These are phyloP conservation scores for Triadica sebifera DNA, from an alignment of 345 rosid genomes.

Conservation along the genomic window DNA sequence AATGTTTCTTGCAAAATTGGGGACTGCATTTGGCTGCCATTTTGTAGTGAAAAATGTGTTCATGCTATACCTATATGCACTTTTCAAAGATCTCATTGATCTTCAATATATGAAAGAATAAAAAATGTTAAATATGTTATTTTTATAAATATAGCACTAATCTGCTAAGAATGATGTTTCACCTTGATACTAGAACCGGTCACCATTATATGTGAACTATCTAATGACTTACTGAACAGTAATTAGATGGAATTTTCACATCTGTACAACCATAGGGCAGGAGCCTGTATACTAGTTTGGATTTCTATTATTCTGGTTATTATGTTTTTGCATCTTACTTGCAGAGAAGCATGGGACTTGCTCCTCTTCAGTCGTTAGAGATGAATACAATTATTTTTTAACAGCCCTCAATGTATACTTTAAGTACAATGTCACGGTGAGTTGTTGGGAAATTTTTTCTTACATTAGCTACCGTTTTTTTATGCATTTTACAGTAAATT, in stretches of 20 bases:
- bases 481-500: slow-evolving; percentile 3
- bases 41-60: not conserved
- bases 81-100: not conserved
- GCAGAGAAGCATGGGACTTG: slow-evolving; percentile 99
- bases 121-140: not conserved
- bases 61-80: not conserved
- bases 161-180: not conserved
- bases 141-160: not conserved
- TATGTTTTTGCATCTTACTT: slow-evolving; percentile 19
- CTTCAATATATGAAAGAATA: not conserved
- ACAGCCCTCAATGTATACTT: slow-evolving; percentile 68
- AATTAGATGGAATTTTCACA: not conserved
- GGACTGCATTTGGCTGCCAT: not conserved
- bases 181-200: not conserved
- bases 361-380: slow-evolving; percentile 65
- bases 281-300: not conserved
- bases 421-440: slow-evolving; percentile 83
- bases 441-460: slow-evolving; percentile 29
- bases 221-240: not conserved
- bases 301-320: not conserved
- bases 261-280: not conserved
- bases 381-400: slow-evolving; percentile 76
- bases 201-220: not conserved
- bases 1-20: not conserved
- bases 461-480: slow-evolving; percentile 15